These are phyloP conservation scores for Aspergillus jensenii DNA, from an alignment of 2,329 filamentous ascomycete genomes.

Conservation along the genomic window DNA sequence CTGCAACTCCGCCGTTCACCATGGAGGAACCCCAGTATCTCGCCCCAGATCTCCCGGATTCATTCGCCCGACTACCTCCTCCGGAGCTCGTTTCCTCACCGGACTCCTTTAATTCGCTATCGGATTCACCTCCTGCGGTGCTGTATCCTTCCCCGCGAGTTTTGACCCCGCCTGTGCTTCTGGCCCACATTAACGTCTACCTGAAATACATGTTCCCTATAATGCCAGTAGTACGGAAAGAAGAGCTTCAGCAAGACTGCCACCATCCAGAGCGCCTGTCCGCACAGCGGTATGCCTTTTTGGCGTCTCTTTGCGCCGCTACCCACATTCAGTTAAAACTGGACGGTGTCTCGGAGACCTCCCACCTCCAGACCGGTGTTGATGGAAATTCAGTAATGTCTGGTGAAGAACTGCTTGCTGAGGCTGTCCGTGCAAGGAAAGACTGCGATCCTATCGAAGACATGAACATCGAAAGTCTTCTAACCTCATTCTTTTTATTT, in stretches of 20 bases:
- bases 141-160: slow-evolving; percentile 22
- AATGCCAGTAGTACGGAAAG: slow-evolving; percentile 42
- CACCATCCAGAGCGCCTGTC: slow-evolving; percentile 55
- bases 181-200: slow-evolving; percentile 43
- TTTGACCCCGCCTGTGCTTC: slow-evolving; percentile 33
- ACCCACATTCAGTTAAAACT: slow-evolving; percentile 47
- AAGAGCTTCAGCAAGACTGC: slow-evolving; percentile 36
- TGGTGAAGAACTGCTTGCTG: slow-evolving; percentile 66
- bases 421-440: slow-evolving; percentile 51
- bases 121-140: slow-evolving; percentile 25
- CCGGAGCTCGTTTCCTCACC: slow-evolving; percentile 36
- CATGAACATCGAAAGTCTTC: slow-evolving; percentile 43
- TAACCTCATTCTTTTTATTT: slow-evolving; percentile 79
- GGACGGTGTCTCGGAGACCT: slow-evolving; percentile 30
- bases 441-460: slow-evolving; percentile 42
- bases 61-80: slow-evolving; percentile 29
- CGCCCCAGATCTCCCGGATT: slow-evolving; percentile 25
- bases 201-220: slow-evolving; percentile 45
- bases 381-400: slow-evolving; percentile 60
- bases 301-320: slow-evolving; percentile 43
- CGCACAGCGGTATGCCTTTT: slow-evolving; percentile 40
- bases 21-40: slow-evolving; percentile 26
- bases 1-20: slow-evolving; percentile 26
- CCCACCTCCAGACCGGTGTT: slow-evolving; percentile 48
- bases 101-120: slow-evolving; percentile 32